Evolutionary conservation across 352 stramenopile species (phyloP).

Genomic region (Phytophthora pini): DNA sequence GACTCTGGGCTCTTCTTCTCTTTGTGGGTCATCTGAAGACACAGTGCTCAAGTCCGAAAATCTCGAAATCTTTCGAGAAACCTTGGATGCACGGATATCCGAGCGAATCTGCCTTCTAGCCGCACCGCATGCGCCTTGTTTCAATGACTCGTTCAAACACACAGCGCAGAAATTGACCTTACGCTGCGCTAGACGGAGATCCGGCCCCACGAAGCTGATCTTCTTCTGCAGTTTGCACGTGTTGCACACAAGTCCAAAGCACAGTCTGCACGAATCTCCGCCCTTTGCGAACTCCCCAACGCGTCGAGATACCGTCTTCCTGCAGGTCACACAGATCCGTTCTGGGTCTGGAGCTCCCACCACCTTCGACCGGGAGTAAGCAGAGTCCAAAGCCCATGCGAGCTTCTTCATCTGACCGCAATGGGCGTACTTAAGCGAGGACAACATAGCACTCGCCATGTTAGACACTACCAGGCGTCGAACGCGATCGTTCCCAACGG

Average conservation of each 20-base stretch:
- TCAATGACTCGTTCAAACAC: conserved; percentile 28
- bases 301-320: conserved; percentile 12
- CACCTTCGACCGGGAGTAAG: conserved; percentile 21
- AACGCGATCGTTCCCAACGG: conserved; percentile 26
- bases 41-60: conserved; percentile 28
- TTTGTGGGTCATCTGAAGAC: conserved; percentile 1
- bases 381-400: conserved; percentile 24
- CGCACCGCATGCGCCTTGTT: conserved; percentile 3
- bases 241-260: conserved; percentile 24
- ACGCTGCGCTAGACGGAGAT: conserved; percentile 22
- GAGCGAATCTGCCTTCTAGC: conserved; percentile 22
- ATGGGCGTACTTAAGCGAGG: conserved; percentile 29
- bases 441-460: conserved; percentile 22
- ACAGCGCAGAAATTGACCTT: conserved; percentile 36
- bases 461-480: conserved; percentile 22
- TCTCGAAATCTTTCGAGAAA: conserved; percentile 7
- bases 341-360: conserved; percentile 27
- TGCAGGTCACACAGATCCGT: conserved; percentile 26
- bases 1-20: conserved; percentile 7
- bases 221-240: conserved; percentile 30
- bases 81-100: conserved; percentile 11
- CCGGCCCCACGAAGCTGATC: conserved; percentile 27
- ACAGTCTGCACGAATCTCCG: conserved; percentile 22
- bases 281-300: conserved; percentile 23
- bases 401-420: conserved; percentile 45